Evolutionary conservation across 179 eudicot genomes (phyloP).

Genomic region (Nepenthes alata): DNA sequence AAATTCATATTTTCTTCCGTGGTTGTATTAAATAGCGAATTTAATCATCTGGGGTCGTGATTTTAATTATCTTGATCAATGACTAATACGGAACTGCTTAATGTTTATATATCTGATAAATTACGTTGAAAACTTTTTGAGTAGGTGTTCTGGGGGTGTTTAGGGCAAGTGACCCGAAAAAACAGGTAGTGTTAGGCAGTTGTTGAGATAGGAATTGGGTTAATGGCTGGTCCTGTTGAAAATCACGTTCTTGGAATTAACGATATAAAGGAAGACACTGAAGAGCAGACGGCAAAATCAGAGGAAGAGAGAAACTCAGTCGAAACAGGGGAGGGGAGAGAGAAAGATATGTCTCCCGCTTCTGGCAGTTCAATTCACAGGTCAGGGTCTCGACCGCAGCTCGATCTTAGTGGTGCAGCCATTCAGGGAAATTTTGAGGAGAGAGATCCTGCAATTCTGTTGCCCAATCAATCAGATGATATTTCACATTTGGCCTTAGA

Average conservation of each 20-base stretch:
- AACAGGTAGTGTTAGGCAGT: constrained; percentile 11
- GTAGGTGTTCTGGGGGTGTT: too few relatives aligned
- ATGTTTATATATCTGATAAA: too few relatives aligned
- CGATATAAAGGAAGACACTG: constrained; percentile 28
- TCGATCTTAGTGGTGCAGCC: constrained; percentile 86
- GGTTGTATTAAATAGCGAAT: too few relatives aligned
- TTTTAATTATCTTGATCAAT: too few relatives aligned
- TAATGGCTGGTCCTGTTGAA: constrained; percentile 40
- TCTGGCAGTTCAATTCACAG: constrained; percentile 61
- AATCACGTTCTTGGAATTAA: constrained; percentile 33
- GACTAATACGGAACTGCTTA: too few relatives aligned
- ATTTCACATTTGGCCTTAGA: constrained; percentile 91
- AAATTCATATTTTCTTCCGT: too few relatives aligned
- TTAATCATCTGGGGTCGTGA: too few relatives aligned
- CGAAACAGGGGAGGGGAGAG: constrained; percentile 15
- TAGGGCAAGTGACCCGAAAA: constrained; percentile 2
- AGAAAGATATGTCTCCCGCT: constrained; percentile 33
- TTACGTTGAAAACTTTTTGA: too few relatives aligned
- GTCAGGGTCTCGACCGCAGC: constrained; percentile 76
- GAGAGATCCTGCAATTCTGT: constrained; percentile 71
- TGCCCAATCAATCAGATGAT: constrained; percentile 98
- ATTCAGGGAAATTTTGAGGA: constrained; percentile 95
- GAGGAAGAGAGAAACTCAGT: constrained; percentile 13
- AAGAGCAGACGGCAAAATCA: constrained; percentile 10
- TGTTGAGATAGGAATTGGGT: constrained; percentile 8